Conservation (phyloP, 495 filamentous ascomycete species). For the Aspergillus panamensis region DNA sequence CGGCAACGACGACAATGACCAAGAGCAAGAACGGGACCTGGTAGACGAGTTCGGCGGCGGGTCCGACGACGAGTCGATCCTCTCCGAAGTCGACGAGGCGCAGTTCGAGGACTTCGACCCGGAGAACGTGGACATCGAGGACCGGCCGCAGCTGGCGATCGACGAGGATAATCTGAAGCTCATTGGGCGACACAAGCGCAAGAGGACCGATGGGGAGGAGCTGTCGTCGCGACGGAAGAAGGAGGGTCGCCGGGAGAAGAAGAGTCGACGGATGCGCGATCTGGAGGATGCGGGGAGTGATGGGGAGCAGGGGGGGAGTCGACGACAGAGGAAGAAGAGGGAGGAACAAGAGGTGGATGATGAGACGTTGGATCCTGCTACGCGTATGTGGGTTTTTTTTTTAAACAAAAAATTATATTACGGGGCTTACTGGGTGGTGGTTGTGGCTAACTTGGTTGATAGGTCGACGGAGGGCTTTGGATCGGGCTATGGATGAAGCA, state of each 20-base stretch:
- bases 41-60: slow-evolving; percentile 33
- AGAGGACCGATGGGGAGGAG: slow-evolving; percentile 61
- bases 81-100: slow-evolving; percentile 93
- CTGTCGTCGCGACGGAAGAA: slow-evolving; percentile 63
- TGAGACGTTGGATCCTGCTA: slow-evolving; percentile 55
- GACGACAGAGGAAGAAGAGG: slow-evolving; percentile 49
- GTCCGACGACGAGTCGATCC: slow-evolving; percentile 79
- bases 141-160: slow-evolving; percentile 71
- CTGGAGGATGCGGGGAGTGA: slow-evolving; percentile 51
- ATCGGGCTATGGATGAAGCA: slow-evolving; percentile 81
- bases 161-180: slow-evolving; percentile 83
- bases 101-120: slow-evolving; percentile 92
- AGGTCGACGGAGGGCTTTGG: slow-evolving; percentile 74
- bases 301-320: slow-evolving; percentile 55
- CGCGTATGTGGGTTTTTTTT: slow-evolving; percentile 36
- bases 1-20: slow-evolving; percentile 18
- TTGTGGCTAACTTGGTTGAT: not conserved
- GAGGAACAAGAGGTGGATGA: slow-evolving; percentile 55
- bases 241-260: slow-evolving; percentile 74
- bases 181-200: slow-evolving; percentile 74
- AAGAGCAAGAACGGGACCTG: slow-evolving; percentile 11
- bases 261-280: slow-evolving; percentile 58
- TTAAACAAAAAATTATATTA: not conserved
- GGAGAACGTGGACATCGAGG: slow-evolving; percentile 68
- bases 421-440: not conserved